Evolutionary conservation across 2,329 filamentous ascomycete genomes (phyloP), one percentile per base, ranked within the genome.

Genomic region (Sordariomycetes sp.): DNA sequence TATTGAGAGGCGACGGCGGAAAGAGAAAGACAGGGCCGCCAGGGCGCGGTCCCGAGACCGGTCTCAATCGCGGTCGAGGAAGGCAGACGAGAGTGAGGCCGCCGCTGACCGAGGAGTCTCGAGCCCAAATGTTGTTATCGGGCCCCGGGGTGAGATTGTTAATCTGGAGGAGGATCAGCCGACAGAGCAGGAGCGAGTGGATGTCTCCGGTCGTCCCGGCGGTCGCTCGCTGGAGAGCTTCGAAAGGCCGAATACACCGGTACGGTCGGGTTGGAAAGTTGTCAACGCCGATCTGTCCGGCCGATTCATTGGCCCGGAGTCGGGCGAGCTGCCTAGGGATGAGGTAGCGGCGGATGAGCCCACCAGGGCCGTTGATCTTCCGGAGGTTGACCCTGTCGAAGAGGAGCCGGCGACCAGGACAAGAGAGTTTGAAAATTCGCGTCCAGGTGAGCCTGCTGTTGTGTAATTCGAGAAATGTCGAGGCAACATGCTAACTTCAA

Each of bases 1-100:
- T 6, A 56, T 20, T 2, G 74, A 77, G 61, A 72, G 71, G 61
- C 72, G 72, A 61, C 63, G 60, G 52, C 60, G 60, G 3, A 59
- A 61, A 45, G 61, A 63, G 28, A 57, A 39, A 15, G 36, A 52
- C n/a, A 34, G 34, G 34, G 25, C 34, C 22, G 24, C 56, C 8
- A 25, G 42, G 36, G 25, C 52, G 4, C 45, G 52, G 17, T 58
- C 57, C 5, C 57, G 39, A 25, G 55, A 52, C n/a, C 45, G 53
- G 10, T 52, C 48, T 20, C 51, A 48, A 48, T 54, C 56, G 28
- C 34, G 51, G 15, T 20, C 50, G 17, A 35, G 45, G 36, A 34
- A 25, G 28, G 24, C 28, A 1, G 34, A 25, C 17, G 35, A 22
- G n/a, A 42, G 34, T 17, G 45, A 22, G 15, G 12, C 55, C 28